Base-by-base conservation (phyloP, 1,284 basidiomycete species). In the Sporisorium graminicola region DNA sequence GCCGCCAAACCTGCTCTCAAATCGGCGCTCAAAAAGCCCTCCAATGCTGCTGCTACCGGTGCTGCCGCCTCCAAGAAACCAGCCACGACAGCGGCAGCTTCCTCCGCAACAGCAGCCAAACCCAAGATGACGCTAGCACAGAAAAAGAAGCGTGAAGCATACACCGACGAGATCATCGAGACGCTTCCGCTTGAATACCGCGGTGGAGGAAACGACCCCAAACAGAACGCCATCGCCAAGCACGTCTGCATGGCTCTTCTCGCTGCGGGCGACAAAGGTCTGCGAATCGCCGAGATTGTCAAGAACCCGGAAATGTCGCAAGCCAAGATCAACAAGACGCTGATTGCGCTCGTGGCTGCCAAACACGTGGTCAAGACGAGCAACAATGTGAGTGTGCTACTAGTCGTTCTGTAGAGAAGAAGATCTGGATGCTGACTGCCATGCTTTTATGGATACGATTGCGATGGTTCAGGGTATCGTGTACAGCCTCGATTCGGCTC, bases 131-230 rank as follows among this genome's bases (percentile, higher is more conserved):
- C 89, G 2, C 89, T 90, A 14, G 93, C 92, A 80, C 93, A 94
- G 86, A 94, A 91, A 88, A 93, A 92, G 85, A 92, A 68, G 33
- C 60, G 64, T 14, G 76, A 83, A 67, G 77, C 78, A 12, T 80
- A 79, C 37, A 78, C 81, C 1, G 80, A 74, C 14, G 90, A 89
- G 68, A 89, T 94, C 40, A 90, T 96, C 44, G 89, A 91, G 35
- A 90, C 90, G 64, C 87, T 97, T 37, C 95, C 95, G 0, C 88
- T 97, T 26, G 95, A 97, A 86, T 98, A 94, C 85, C 89, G 94
- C 46, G 67, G 68, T 9, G 65, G 65, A 12, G 94, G 94, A 16
- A 91, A 89, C 78, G 93, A 96, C 86, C 91, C 92, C 16, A 80
- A 77, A 56, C 77, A 78, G 37, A 81, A 74, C 31, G 64, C 60